Evolutionary conservation across 768 basidiomycete species (phyloP).

Genomic region (Imleria badia): DNA sequence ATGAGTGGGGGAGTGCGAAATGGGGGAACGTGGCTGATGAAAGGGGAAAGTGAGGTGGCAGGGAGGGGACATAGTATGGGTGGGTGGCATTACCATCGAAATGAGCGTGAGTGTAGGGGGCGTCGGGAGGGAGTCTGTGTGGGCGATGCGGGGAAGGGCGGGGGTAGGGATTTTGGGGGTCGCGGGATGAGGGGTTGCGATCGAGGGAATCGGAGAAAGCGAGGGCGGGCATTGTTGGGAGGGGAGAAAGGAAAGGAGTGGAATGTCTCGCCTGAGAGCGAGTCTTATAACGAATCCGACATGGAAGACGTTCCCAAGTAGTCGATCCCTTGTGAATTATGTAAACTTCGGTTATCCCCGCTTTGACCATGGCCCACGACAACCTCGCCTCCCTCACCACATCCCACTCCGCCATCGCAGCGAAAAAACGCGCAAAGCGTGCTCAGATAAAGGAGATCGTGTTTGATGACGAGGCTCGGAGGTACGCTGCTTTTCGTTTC

Average conservation of each 20-base stretch:
- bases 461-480: conserved; percentile 84
- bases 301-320: conserved; percentile 27
- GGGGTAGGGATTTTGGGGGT: conserved; percentile 21
- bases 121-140: conserved; percentile 17
- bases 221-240: conserved; percentile 32
- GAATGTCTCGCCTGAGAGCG: conserved; percentile 36
- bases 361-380: conserved; percentile 31
- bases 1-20: conserved; percentile 16
- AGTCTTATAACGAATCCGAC: conserved; percentile 31
- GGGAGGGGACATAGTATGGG: conserved; percentile 15
- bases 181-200: neutral
- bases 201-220: conserved; percentile 17
- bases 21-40: conserved; percentile 31
- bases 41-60: conserved; percentile 12
- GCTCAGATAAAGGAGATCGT: conserved; percentile 76
- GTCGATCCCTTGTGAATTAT: conserved; percentile 27
- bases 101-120: conserved; percentile 24
- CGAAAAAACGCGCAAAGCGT: conserved; percentile 64
- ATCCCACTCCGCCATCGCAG: conserved; percentile 60
- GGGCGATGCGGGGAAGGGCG: conserved; percentile 19
- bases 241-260: conserved; percentile 22
- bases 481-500: conserved; percentile 40
- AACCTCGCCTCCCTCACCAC: conserved; percentile 60
- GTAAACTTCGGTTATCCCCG: conserved; percentile 27
- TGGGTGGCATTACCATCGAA: conserved; percentile 14